A percentile compares a stretch with the other conserved stretches of the same genome.
Evolutionary conservation across 2,329 filamentous ascomycete genomes (phyloP).

Genomic region (Ceratocystiopsis brevicomis): DNA sequence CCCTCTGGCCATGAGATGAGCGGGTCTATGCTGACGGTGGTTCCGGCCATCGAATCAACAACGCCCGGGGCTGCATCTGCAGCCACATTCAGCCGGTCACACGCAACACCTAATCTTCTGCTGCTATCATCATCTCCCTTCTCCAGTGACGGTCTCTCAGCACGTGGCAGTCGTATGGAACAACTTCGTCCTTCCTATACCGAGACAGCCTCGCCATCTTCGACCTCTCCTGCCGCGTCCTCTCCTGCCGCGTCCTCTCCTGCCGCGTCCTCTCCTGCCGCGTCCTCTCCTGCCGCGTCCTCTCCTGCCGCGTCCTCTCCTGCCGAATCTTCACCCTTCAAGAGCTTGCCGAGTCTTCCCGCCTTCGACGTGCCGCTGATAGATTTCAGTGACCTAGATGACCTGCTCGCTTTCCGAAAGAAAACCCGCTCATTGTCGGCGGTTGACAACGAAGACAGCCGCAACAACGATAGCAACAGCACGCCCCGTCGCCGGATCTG

Average conservation of each 20-base stretch:
- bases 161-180: constrained; percentile 8
- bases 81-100: constrained; percentile 15
- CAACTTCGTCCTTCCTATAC: constrained; percentile 2
- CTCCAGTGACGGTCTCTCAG: too few relatives aligned
- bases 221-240: constrained; percentile 2
- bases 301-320: too few relatives aligned
- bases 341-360: constrained; percentile 20
- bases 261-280: constrained; percentile 6
- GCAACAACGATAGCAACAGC: neutral
- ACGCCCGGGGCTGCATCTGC: constrained; percentile 7
- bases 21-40: constrained; percentile 21
- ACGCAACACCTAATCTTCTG: constrained; percentile 17
- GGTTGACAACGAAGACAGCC: neutral
- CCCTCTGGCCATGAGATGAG: constrained; percentile 22
- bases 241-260: constrained; percentile 2
- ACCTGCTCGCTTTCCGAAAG: constrained; percentile 11
- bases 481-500: constrained; percentile 4
- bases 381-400: constrained; percentile 23
- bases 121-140: neutral
- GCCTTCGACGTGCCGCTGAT: constrained; percentile 34
- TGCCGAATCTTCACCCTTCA: constrained; percentile 8
- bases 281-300: constrained; percentile 3
- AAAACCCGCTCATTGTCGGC: neutral
- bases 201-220: constrained; percentile 1
- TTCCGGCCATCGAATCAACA: constrained; percentile 21